A percentile compares a stretch with the other conserved stretches of the same genome.
Conservation (phyloP, 176 grass and related monocot genomes). For the Musa acuminata region DNA sequence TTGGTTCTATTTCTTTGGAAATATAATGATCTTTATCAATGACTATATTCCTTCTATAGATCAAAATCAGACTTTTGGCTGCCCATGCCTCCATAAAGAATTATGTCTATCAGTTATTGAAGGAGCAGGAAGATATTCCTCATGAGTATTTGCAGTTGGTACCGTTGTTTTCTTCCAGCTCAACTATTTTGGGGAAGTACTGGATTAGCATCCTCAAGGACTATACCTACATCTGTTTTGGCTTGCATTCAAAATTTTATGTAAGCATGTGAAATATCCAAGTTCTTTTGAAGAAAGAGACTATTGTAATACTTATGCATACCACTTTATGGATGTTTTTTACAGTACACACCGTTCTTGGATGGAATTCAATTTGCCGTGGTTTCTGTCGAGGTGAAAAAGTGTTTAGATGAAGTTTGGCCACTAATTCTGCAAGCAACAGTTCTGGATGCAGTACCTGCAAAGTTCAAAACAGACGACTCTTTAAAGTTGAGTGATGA, state of each 20-base stretch:
- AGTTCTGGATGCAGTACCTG: constrained; percentile 58
- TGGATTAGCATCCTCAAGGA: constrained; percentile 83
- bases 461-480: constrained; percentile 37
- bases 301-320: constrained; percentile 12
- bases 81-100: constrained; percentile 96
- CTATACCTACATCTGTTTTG: constrained; percentile 67
- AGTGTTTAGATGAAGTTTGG: constrained; percentile 80
- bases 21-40: neutral
- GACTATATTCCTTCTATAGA: constrained; percentile 26
- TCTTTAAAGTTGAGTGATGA: constrained; percentile 30
- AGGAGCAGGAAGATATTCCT: constrained; percentile 50
- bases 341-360: constrained; percentile 89
- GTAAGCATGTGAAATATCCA: constrained; percentile 36
- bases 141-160: constrained; percentile 75
- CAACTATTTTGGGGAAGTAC: constrained; percentile 61
- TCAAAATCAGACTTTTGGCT: constrained; percentile 74
- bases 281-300: constrained; percentile 1
- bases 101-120: constrained; percentile 73
- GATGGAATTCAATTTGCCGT: constrained; percentile 85
- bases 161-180: constrained; percentile 71
- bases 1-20: neutral
- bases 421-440: constrained; percentile 74
- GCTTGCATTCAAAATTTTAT: constrained; percentile 66
- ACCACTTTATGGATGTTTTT: constrained; percentile 15
- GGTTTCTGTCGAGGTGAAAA: constrained; percentile 74